Percentiles rank a stretch among this genome's conserved stretches.
Evolutionary conservation across 202 grass and related monocot genomes (phyloP).

Genomic region (Panicum hallii): DNA sequence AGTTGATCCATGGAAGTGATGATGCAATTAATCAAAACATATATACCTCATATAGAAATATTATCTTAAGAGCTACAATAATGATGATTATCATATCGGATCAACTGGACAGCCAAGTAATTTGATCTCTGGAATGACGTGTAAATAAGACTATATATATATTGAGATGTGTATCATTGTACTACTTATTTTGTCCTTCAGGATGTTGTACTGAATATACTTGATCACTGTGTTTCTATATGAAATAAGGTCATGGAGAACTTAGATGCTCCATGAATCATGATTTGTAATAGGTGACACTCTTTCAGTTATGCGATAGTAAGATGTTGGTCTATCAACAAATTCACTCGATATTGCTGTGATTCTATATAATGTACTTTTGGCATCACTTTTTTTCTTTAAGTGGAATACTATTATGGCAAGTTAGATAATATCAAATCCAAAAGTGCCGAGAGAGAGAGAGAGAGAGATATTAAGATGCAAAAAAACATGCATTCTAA

Average conservation of each 20-base stretch:
- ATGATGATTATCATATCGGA: conserved; percentile 32
- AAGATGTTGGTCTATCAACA: background rate
- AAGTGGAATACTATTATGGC: background rate
- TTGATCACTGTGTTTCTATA: conserved; percentile 32
- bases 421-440: background rate
- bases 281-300: conserved; percentile 47
- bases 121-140: conserved; percentile 46
- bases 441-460: background rate
- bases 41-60: conserved; percentile 42
- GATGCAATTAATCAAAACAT: conserved; percentile 29
- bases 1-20: conserved; percentile 88
- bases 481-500: background rate
- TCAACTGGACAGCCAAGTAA: conserved; percentile 52
- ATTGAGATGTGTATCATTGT: conserved; percentile 40
- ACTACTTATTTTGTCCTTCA: conserved; percentile 44
- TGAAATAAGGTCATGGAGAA: conserved; percentile 54
- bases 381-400: background rate
- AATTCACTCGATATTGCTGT: conserved; percentile 10
- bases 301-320: conserved; percentile 37
- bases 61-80: conserved; percentile 51
- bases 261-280: conserved; percentile 40
- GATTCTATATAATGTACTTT: conserved; percentile 12
- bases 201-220: conserved; percentile 49
- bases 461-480: background rate
- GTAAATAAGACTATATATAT: conserved; percentile 52